Conservation (phyloP, 2,329 filamentous ascomycete species). For the Aspergillus awamori region DNA sequence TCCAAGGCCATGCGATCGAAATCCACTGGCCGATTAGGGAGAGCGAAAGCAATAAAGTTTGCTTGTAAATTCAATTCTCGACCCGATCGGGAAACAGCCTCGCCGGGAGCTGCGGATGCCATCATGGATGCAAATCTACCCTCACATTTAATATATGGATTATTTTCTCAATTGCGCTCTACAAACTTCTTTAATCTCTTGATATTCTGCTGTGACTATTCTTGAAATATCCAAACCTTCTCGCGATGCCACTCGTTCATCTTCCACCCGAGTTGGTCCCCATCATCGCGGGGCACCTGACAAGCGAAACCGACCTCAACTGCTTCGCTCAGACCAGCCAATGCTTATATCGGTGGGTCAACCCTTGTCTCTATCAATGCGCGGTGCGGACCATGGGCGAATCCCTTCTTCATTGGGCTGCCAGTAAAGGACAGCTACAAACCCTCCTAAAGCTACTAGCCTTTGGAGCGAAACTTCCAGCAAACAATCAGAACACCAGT, state of each 20-base stretch:
- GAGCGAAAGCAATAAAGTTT: too few relatives aligned
- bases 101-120: too few relatives aligned
- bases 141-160: too few relatives aligned
- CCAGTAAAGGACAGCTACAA: background rate
- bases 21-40: background rate
- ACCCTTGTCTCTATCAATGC: background rate
- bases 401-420: background rate
- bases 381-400: background rate
- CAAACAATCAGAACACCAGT: too few relatives aligned
- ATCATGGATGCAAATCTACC: too few relatives aligned
- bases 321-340: background rate
- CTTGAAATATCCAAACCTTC: too few relatives aligned
- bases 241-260: background rate
- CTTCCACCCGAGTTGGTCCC: background rate
- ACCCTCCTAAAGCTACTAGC: background rate
- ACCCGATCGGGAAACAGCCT: too few relatives aligned
- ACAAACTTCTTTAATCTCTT: too few relatives aligned
- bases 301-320: background rate
- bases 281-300: background rate
- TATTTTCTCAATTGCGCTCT: background rate
- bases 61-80: too few relatives aligned
- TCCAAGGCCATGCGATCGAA: conserved; percentile 2
- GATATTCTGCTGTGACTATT: too few relatives aligned
- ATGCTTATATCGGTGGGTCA: background rate
- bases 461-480: background rate